These are phyloP conservation scores for Salvia miltiorrhiza DNA, from an alignment of 257 asterid species.

Conservation along the genomic window DNA sequence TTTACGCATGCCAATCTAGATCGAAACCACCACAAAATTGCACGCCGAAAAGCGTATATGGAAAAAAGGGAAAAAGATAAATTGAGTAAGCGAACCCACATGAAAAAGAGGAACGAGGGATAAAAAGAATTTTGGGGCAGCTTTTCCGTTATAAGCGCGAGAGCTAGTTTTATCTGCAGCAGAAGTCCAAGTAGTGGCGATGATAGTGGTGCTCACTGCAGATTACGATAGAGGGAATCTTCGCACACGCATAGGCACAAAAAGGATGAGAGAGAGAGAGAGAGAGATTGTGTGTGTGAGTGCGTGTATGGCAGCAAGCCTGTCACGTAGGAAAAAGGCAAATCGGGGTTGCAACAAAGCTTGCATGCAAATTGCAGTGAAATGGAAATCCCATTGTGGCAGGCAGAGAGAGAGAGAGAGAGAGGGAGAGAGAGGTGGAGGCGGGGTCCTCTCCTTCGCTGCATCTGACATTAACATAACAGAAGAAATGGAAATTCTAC, in stretches of 20 bases:
- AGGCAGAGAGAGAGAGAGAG: background rate
- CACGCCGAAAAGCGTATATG: background rate
- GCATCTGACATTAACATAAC: no score
- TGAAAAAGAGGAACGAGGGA: background rate
- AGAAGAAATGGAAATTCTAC: no score
- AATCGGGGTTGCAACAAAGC: background rate
- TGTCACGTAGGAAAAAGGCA: conserved; percentile 15
- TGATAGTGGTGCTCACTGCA: conserved; percentile 13
- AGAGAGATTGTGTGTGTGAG: conserved; percentile 21
- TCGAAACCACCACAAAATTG: background rate
- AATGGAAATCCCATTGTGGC: conserved; percentile 4
- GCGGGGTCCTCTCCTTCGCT: no score
- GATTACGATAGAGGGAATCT: conserved; percentile 10
- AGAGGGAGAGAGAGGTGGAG: no score
- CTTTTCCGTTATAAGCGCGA: background rate
- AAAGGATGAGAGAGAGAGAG: background rate
- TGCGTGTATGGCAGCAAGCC: background rate
- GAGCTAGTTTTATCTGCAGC: background rate
- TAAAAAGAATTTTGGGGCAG: background rate
- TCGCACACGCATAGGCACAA: conserved; percentile 2
- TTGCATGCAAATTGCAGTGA: conserved; percentile 27
- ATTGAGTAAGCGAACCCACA: conserved; percentile 13
- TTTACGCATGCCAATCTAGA: conserved; percentile 7
- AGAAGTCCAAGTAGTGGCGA: conserved; percentile 5
- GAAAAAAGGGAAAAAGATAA: background rate